Evolutionary conservation across 352 stramenopile species (phyloP), one percentile per base, ranked within the genome.

Genomic region (Pythium brassicae): DNA sequence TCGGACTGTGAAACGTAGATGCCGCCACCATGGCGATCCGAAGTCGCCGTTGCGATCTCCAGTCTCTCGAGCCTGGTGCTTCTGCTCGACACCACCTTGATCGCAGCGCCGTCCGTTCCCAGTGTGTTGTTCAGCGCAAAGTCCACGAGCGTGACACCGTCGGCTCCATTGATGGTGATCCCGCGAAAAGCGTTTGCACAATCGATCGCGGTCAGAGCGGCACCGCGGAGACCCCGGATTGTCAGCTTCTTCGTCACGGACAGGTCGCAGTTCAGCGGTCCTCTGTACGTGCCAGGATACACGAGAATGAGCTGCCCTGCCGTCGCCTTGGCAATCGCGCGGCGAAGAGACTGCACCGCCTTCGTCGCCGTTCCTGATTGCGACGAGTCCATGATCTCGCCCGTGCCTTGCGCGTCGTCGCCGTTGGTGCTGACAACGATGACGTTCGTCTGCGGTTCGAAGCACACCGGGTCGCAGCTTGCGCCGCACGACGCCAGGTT

Each of bases 401-500:
- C 78, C 3, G 76, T 89, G 25, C 78, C 78, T 51, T 81, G 71
- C 0, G 42, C 42, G 45, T 89, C 78, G 35, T 85, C 55, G 5
- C 78, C 78, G 29, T 71, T 72, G 17, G 63, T 26, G 37, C 74
- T 86, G 1, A 89, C 78, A 2, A 66, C 72, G 52, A 89, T 65
- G 17, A 86, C 58, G 27, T 75, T 66, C 19, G 23, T 61, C 27
- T 53, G 44, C 15, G 57, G 50, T 15, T 68, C 23, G 0, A 68
- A 55, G 34, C 78, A 89, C 25, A 86, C 51, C 1, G 68, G 65
- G 11, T 87, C 72, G 27, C 78, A 89, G 4, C 42, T 55, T 0
- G 11, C 10, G 20, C 52, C 65, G 44, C 78, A 89, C 0, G 53
- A 53, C 17, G 64, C 57, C 2, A 69, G 4, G 44, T 83, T 56